phyloP scores from a whole-genome alignment of 306 rosid genomes.

The Vicia villosa region DNA sequence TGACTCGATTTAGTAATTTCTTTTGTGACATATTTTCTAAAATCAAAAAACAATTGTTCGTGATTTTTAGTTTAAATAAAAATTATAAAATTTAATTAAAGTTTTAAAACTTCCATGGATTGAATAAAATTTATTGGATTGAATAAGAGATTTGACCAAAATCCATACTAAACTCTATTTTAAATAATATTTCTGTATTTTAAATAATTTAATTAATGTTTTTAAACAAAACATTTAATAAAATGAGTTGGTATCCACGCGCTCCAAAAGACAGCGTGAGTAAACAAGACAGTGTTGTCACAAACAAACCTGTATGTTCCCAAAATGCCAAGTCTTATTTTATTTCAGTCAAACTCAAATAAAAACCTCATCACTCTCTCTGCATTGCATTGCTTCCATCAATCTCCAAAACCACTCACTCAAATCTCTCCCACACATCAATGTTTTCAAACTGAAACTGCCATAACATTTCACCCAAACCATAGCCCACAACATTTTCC shows the following conservation, averaged over 20 bases:
- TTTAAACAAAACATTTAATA: no score
- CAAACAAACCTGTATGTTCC: conserved; percentile 1
- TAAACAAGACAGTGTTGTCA: not conserved
- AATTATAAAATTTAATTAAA: no score
- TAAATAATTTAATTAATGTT: no score
- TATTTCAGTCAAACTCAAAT: not conserved
- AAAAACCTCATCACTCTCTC: not conserved
- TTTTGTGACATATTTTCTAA: no score
- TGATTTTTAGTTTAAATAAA: no score
- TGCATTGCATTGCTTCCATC: not conserved
- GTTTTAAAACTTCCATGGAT: no score
- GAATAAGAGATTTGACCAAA: no score
- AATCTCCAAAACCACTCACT: not conserved
- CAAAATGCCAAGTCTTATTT: not conserved
- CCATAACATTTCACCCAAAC: not conserved
- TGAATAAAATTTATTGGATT: no score
- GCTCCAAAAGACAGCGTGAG: not conserved
- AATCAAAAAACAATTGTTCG: no score
- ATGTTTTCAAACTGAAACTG: not conserved
- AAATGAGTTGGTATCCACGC: not conserved
- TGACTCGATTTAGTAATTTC: no score
- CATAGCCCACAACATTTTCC: not conserved
- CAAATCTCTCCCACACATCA: not conserved
- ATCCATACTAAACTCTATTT: no score
- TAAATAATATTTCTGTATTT: no score